A percentile compares a stretch with the other conserved stretches of the same genome.
Conservation (phyloP, 1,284 basidiomycete species). For the Cutaneotrichosporon cyanovorans region DNA sequence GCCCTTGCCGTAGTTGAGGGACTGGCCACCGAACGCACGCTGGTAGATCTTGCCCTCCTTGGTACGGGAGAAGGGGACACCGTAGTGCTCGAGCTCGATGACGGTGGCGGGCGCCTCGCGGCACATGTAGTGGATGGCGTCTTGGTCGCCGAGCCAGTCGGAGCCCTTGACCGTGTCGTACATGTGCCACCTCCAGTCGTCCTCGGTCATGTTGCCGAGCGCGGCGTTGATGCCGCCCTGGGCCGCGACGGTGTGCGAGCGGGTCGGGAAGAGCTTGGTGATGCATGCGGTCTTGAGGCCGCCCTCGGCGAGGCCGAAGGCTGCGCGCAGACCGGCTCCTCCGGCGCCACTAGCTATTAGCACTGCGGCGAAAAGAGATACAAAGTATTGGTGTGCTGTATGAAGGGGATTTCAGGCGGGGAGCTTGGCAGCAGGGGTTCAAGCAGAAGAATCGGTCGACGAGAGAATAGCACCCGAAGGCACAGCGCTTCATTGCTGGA, state of each 20-base stretch:
- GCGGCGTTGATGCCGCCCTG: conserved; percentile 99
- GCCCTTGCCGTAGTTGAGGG: conserved; percentile 93
- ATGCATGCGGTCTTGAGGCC: conserved; percentile 98
- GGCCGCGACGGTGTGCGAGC: conserved; percentile 97
- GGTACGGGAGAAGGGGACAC: conserved; percentile 97
- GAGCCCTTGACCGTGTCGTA: conserved; percentile 97
- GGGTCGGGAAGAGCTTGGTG: conserved; percentile 98
- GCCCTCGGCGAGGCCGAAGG: conserved; percentile 97
- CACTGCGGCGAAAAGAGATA: too few species aligned
- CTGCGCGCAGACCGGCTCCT: conserved; percentile 94
- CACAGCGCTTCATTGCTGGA: too few species aligned
- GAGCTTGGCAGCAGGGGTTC: too few species aligned
- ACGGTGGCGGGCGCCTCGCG: conserved; percentile 90
- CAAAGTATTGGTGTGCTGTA: too few species aligned
- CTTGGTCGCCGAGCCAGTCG: conserved; percentile 99
- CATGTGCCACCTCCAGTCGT: conserved; percentile 99
- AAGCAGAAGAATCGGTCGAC: too few species aligned
- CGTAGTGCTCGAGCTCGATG: conserved; percentile 97
- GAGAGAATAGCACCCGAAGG: too few species aligned
- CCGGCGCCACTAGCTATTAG: conserved; percentile 69
- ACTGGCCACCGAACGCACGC: conserved; percentile 98
- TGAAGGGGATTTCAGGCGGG: too few species aligned
- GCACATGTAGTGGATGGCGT: conserved; percentile 99
- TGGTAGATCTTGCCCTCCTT: conserved; percentile 99
- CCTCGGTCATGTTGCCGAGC: conserved; percentile 97